phyloP scores from a whole-genome alignment of 352 stramenopile genomes.

The Aphanomyces cochlioides region DNA sequence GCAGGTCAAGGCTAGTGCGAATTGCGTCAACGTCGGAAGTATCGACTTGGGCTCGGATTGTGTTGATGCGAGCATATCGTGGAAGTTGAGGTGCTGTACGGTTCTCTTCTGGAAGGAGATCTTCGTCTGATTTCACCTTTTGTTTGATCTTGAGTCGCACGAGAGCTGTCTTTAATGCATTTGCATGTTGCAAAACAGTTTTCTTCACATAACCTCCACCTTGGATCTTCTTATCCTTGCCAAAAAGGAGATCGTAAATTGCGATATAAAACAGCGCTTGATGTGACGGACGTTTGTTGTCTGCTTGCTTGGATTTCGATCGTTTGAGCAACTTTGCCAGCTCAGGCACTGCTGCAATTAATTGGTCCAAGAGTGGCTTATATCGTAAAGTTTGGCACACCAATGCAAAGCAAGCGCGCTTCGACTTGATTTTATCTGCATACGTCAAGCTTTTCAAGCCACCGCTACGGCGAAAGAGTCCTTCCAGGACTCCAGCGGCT shows the following conservation, averaged over 20 bases:
- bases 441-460: slow-evolving; percentile 85
- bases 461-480: slow-evolving; percentile 68
- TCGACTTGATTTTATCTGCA: slow-evolving; percentile 72
- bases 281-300: slow-evolving; percentile 13
- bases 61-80: slow-evolving; percentile 94
- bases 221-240: slow-evolving; percentile 73
- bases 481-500: slow-evolving; percentile 66
- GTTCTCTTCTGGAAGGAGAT: slow-evolving; percentile 74
- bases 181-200: slow-evolving; percentile 68
- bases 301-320: slow-evolving; percentile 32
- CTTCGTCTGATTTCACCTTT: slow-evolving; percentile 74
- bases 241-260: slow-evolving; percentile 86
- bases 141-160: slow-evolving; percentile 78
- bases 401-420: slow-evolving; percentile 84
- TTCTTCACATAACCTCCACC: slow-evolving; percentile 86
- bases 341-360: slow-evolving; percentile 66
- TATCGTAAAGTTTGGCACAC: slow-evolving; percentile 87
- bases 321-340: slow-evolving; percentile 57
- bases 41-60: slow-evolving; percentile 51
- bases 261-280: slow-evolving; percentile 68
- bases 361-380: slow-evolving; percentile 67
- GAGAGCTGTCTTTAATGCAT: slow-evolving; percentile 66
- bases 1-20: slow-evolving; percentile 48
- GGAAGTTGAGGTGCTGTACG: slow-evolving; percentile 57
- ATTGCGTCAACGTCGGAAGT: slow-evolving; percentile 45